A percentile compares a stretch with the other conserved stretches of the same genome.
Evolutionary conservation across 169 alveolate species (phyloP).

Genomic region (Cryptosporidium ryanae): DNA sequence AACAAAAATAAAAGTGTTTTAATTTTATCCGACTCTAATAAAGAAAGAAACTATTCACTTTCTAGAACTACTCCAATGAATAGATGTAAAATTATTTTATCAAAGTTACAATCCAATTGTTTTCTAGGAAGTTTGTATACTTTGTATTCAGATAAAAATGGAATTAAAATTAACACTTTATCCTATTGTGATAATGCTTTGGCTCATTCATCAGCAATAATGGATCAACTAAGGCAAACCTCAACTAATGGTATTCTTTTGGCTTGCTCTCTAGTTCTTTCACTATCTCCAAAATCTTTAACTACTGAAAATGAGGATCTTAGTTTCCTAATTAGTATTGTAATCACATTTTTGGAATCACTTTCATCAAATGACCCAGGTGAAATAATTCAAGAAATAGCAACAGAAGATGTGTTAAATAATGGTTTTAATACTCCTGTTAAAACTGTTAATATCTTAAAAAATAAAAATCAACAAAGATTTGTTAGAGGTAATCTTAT

Average conservation of each 20-base stretch:
- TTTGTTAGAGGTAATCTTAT: constrained; percentile 57
- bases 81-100: constrained; percentile 19
- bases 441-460: background rate
- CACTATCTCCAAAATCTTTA: constrained; percentile 48
- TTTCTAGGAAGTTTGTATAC: constrained; percentile 67
- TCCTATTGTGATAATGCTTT: constrained; percentile 34
- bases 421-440: constrained; percentile 39
- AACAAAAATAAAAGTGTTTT: background rate
- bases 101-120: constrained; percentile 53
- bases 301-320: constrained; percentile 54
- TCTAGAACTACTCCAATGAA: constrained; percentile 5
- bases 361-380: constrained; percentile 63
- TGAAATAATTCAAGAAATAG: constrained; percentile 12
- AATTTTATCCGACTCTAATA: background rate
- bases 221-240: constrained; percentile 69
- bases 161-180: constrained; percentile 4
- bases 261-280: constrained; percentile 52
- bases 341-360: constrained; percentile 40
- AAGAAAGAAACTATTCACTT: background rate
- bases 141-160: constrained; percentile 26
- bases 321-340: constrained; percentile 31
- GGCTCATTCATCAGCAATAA: constrained; percentile 46
- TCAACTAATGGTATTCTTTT: constrained; percentile 53
- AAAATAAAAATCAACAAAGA: constrained; percentile 2
- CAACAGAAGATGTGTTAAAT: background rate